Base-by-base conservation (phyloP, 1,284 basidiomycete species). In the Cutaneotrichosporon mucoides region DNA sequence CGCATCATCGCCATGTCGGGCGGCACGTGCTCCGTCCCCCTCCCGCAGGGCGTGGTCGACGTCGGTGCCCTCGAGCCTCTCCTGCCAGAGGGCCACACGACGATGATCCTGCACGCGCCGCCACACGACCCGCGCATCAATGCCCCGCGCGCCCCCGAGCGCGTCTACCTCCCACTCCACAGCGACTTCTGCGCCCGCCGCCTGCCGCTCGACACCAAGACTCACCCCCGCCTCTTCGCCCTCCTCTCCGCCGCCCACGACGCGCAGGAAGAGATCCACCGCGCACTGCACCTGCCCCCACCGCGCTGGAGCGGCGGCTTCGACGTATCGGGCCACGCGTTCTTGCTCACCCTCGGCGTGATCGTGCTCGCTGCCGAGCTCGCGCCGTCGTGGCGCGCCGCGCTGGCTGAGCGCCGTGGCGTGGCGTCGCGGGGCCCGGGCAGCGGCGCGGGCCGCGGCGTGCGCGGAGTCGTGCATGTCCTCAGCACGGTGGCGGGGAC, bases 251-350 rank as follows among this genome's bases (percentile, higher is more conserved):
- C 24, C 24, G 24, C 24, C 24, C 24, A 24, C 24, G 56, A 36
- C 8, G 42, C 53, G 2, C 61, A 62, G 33, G 54, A 15, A 12
- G 42, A 56, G 24, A 36, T 59, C 0, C 61, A 62, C 43, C 49
- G 38, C 1, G 53, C 44, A 13, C 54, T 62, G 38, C 61, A 46
- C 33, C 50, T 63, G 48, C 40, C 63, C 66, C 24, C 78, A 84
- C 44, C 75, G 90, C 66, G 84, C 84, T 70, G 86, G 84, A 61
- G 65, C 15, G 65, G 66, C 46, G 94, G 94, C 0, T 92, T 96
- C 75, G 95, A 99, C 71, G 85, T 98, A 11, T 94, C 91, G 0
- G 94, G 94, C 2, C 95, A 99, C 74, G 84, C 92, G 34, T 98
- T 97, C 80, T 83, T 99, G 63, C 83, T 98, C 66, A 89, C 89